phyloP scores from a whole-genome alignment of 2,329 filamentous ascomycete species.

The Diaporthe velutina region DNA sequence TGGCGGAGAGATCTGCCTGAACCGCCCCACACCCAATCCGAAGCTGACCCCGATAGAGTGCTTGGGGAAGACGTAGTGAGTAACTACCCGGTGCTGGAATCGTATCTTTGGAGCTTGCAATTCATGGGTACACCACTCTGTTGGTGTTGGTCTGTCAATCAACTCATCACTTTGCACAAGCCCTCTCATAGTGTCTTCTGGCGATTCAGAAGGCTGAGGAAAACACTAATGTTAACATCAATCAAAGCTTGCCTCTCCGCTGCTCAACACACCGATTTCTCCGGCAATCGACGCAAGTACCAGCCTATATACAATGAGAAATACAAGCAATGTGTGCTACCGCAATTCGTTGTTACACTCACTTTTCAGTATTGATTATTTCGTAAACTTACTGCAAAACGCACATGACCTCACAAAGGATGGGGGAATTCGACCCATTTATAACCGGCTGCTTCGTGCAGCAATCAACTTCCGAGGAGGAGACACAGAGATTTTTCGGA shows the following conservation, averaged over 20 bases:
- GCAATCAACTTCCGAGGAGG: not conserved
- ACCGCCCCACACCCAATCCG: no score
- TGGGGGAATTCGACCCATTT: not conserved
- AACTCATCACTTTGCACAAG: no score
- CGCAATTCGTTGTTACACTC: constrained; percentile 17
- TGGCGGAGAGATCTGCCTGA: no score
- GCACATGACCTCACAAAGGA: rapidly evolving
- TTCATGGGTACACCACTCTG: not conserved
- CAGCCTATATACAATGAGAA: not conserved
- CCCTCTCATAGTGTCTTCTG: not conserved
- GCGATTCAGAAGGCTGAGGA: no score
- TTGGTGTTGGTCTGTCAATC: no score
- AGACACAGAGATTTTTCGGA: rapidly evolving
- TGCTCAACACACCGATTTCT: not conserved
- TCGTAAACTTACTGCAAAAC: not conserved
- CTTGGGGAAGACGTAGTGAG: not conserved
- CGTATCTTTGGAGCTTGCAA: not conserved
- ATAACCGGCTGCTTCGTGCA: not conserved
- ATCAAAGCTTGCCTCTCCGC: not conserved
- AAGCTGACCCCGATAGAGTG: no score
- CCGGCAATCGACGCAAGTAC: not conserved
- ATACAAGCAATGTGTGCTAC: not conserved
- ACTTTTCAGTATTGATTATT: constrained; percentile 14
- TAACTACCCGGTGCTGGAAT: not conserved
- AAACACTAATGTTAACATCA: not conserved